Evolutionary conservation across 305 asterid genomes (phyloP).

Genomic region (Solanum hybrid): DNA sequence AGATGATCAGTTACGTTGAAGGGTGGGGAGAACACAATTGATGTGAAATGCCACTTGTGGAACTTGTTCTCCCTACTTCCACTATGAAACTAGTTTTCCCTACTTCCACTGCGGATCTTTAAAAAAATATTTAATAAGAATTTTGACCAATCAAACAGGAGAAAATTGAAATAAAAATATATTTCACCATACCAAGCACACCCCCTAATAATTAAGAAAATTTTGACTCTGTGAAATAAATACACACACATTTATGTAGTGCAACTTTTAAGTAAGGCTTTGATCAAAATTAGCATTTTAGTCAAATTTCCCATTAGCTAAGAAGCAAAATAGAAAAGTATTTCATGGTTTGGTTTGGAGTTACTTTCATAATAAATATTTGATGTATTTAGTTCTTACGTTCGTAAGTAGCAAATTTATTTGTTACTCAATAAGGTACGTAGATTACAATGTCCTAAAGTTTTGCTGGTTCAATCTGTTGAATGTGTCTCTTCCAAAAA

Average conservation of each 20-base stretch:
- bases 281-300: not conserved
- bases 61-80: not conserved
- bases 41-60: not conserved
- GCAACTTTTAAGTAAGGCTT: not conserved
- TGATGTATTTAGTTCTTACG: not conserved
- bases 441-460: not conserved
- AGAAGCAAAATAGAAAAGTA: not conserved
- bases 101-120: no score
- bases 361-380: not conserved
- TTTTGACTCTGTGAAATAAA: not conserved
- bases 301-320: not conserved
- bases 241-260: not conserved
- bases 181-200: not conserved
- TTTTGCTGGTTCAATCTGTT: not conserved
- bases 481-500: not conserved
- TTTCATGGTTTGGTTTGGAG: not conserved
- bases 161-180: not conserved
- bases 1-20: not conserved
- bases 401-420: not conserved
- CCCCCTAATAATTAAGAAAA: not conserved
- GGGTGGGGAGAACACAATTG: not conserved
- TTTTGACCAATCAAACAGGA: not conserved
- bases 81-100: not conserved
- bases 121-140: accelerated
- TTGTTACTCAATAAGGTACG: not conserved